Conservation (phyloP, 2,329 filamentous ascomycete genomes). For the Colletotrichum siamense region DNA sequence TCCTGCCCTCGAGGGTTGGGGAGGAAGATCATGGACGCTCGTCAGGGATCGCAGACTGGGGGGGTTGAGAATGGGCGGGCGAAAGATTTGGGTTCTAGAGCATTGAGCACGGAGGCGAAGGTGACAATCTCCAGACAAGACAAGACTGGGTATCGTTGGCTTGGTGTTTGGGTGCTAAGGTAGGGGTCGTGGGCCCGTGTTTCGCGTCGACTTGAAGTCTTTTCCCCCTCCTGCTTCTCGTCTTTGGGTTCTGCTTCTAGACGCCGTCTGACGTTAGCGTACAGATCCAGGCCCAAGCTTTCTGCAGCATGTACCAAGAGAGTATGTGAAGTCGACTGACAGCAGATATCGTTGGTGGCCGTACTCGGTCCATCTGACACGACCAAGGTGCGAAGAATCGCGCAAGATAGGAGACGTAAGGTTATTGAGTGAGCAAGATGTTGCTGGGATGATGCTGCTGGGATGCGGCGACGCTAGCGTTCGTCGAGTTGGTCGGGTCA, state of each 20-base stretch:
- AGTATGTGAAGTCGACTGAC: not conserved
- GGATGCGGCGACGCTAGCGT: not conserved
- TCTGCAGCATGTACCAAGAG: not conserved
- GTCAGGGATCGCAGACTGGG: not conserved
- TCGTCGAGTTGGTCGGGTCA: not conserved
- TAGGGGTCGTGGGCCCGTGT: constrained; percentile 11
- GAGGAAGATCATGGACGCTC: not conserved
- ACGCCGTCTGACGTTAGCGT: not conserved
- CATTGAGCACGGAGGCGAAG: constrained; percentile 15
- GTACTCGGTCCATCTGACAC: not conserved
- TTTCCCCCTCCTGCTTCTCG: not conserved
- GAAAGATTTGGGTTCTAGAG: not conserved
- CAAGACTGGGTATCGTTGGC: not conserved
- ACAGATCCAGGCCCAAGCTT: not conserved
- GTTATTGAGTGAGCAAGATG: not conserved
- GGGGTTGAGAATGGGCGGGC: not conserved
- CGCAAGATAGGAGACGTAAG: not conserved
- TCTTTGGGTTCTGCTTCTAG: not conserved
- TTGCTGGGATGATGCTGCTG: not conserved
- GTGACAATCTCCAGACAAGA: constrained; percentile 9
- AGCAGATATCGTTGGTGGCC: not conserved
- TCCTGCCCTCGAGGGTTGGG: not conserved
- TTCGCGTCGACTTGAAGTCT: constrained; percentile 6
- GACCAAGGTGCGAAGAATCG: not conserved
- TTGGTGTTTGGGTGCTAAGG: not conserved